Conservation (phyloP, 192 early-diverging fungal species). For the Linnemannia hyalina region DNA sequence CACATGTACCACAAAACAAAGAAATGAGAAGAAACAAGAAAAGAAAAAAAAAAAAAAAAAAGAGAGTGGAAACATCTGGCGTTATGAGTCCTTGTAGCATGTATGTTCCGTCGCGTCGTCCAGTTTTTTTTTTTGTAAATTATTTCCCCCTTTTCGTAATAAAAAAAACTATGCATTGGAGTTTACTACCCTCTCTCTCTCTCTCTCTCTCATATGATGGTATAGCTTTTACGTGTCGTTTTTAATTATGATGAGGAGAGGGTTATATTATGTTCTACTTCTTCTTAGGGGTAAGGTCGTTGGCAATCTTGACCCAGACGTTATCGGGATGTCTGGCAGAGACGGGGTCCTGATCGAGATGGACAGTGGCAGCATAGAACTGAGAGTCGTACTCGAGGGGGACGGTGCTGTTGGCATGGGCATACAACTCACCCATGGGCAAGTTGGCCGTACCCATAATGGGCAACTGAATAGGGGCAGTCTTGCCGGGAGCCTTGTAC, state of each 20-base stretch:
- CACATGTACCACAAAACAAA: background rate
- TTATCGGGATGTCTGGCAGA: constrained; percentile 45
- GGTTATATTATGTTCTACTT: background rate
- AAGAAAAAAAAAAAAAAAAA: background rate
- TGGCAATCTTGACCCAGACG: constrained; percentile 49
- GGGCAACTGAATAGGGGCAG: constrained; percentile 11
- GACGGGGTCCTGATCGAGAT: constrained; percentile 42
- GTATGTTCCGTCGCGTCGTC: background rate
- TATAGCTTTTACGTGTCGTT: background rate
- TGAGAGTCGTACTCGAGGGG: constrained; percentile 42
- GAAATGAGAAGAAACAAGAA: background rate
- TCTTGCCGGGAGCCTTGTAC: constrained; percentile 19
- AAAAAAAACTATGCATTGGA: constrained; percentile 1
- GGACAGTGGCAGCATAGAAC: constrained; percentile 30
- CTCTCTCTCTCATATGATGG: background rate
- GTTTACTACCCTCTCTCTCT: background rate
- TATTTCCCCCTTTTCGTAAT: background rate
- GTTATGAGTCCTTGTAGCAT: background rate
- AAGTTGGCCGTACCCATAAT: constrained; percentile 9
- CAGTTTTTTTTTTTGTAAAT: background rate
- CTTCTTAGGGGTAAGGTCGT: background rate
- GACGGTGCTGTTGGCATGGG: constrained; percentile 23
- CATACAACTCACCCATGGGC: constrained; percentile 39
- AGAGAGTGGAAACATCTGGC: background rate
- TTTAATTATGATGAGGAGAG: background rate